A percentile compares a stretch with the other conserved stretches of the same genome.
These are phyloP conservation scores for Fusarium sp. DNA, from an alignment of 2,329 filamentous ascomycete species.

Conservation along the genomic window DNA sequence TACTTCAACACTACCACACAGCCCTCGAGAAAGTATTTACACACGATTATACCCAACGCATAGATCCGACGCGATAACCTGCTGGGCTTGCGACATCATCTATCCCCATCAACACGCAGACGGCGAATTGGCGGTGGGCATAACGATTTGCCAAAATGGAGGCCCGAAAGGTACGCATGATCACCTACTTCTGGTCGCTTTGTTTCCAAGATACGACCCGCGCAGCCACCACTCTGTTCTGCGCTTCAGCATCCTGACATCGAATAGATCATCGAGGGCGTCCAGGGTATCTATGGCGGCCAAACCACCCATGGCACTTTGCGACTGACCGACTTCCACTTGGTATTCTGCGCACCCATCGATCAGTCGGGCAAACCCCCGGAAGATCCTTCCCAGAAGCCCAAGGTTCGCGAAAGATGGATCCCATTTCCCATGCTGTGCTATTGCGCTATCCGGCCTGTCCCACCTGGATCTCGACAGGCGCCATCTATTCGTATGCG, in stretches of 20 bases:
- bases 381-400: conserved; percentile 41
- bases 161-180: conserved; percentile 55
- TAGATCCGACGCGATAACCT: not conserved
- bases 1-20: conserved; percentile 11
- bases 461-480: conserved; percentile 75
- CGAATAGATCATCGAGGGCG: conserved; percentile 65
- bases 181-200: conserved; percentile 10
- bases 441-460: conserved; percentile 81
- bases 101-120: not conserved
- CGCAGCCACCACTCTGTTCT: not conserved
- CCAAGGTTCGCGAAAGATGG: conserved; percentile 77
- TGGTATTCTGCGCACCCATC: conserved; percentile 63
- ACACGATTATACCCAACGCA: not conserved
- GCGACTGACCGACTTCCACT: conserved; percentile 73
- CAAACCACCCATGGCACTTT: conserved; percentile 68
- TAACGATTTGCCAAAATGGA: conserved; percentile 52
- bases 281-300: conserved; percentile 71
- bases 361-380: conserved; percentile 48
- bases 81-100: not conserved
- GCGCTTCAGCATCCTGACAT: conserved; percentile 33
- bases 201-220: not conserved
- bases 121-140: conserved; percentile 10
- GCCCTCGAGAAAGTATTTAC: conserved; percentile 2
- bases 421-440: conserved; percentile 94
- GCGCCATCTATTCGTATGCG: conserved; percentile 87